Conservation (phyloP, 768 basidiomycete species). For the Boletus sp. region DNA sequence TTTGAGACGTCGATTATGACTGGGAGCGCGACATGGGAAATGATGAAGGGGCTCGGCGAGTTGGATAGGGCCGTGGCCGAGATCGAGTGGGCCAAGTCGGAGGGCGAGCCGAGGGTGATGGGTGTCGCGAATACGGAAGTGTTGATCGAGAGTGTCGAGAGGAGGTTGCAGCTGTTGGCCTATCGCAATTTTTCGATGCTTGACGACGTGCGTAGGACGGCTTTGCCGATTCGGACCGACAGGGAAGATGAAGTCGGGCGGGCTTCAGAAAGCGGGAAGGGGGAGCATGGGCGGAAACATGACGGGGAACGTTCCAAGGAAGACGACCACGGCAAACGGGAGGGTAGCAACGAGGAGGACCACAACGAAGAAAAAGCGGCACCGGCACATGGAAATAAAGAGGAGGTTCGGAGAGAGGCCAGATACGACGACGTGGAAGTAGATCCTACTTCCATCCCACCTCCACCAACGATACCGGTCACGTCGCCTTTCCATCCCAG, state of each 20-base stretch:
- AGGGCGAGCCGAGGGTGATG: slow-evolving; percentile 19
- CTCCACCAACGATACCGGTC: slow-evolving; percentile 6
- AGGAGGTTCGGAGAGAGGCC: background rate
- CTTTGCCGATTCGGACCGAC: background rate
- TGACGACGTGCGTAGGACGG: background rate
- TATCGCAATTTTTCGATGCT: background rate
- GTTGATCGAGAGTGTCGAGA: slow-evolving; percentile 11
- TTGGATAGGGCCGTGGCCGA: slow-evolving; percentile 10
- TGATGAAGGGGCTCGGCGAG: slow-evolving; percentile 15
- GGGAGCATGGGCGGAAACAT: background rate
- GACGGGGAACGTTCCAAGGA: background rate
- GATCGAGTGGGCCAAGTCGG: slow-evolving; percentile 23
- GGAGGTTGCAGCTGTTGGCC: background rate
- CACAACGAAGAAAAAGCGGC: background rate
- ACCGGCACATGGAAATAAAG: background rate
- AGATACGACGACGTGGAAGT: background rate
- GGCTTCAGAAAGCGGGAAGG: background rate
- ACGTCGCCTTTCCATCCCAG: slow-evolving; percentile 31
- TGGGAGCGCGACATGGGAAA: slow-evolving; percentile 18
- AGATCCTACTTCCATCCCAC: background rate
- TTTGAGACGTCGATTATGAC: background rate
- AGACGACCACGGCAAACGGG: background rate
- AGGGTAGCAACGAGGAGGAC: background rate
- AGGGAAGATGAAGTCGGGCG: background rate
- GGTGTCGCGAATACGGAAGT: slow-evolving; percentile 16